Percentiles rank a stretch among this genome's conserved stretches.
phyloP scores from a whole-genome alignment of 106 monocot genomes.

The Xerophyta viscosa region DNA sequence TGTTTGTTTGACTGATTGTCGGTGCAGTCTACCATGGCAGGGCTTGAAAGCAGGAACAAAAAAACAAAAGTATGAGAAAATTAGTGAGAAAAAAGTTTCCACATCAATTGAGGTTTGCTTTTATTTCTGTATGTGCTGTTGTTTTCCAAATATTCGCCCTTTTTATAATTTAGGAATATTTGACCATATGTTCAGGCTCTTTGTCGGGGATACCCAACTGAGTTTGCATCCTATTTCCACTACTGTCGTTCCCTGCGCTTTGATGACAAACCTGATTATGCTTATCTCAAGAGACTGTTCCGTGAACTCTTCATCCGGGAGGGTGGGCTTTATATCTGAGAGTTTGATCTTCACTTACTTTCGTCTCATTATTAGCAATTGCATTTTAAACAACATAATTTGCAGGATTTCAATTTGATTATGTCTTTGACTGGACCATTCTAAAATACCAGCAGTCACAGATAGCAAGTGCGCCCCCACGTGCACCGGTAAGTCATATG shows the following conservation, averaged over 20 bases:
- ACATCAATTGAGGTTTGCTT: conserved; percentile 78
- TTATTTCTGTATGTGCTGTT: no score
- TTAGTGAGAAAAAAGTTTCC: conserved; percentile 93
- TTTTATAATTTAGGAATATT: no score
- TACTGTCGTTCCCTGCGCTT: conserved; percentile 87
- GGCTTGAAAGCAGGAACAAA: conserved; percentile 95
- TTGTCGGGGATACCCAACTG: conserved; percentile 86
- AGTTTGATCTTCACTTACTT: background rate
- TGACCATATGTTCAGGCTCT: no score
- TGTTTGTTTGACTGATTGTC: conserved; percentile 9
- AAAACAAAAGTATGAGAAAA: conserved; percentile 95
- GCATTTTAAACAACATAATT: no score
- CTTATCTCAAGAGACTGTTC: conserved; percentile 86
- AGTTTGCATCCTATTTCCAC: conserved; percentile 95
- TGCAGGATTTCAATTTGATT: conserved; percentile 98
- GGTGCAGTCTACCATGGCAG: conserved; percentile 91
- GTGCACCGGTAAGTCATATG: conserved; percentile 46
- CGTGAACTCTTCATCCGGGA: conserved; percentile 95
- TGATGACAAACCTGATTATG: conserved; percentile 97
- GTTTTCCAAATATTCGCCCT: no score
- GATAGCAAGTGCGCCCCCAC: conserved; percentile 70
- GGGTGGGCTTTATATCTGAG: conserved; percentile 52
- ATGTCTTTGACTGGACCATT: conserved; percentile 99
- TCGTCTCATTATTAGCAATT: no score
- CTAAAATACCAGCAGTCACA: conserved; percentile 96